A percentile compares a stretch with the other conserved stretches of the same genome.
Evolutionary conservation across 371 early-diverging fungal genomes (phyloP).

Genomic region (Gilbertella persicaria): DNA sequence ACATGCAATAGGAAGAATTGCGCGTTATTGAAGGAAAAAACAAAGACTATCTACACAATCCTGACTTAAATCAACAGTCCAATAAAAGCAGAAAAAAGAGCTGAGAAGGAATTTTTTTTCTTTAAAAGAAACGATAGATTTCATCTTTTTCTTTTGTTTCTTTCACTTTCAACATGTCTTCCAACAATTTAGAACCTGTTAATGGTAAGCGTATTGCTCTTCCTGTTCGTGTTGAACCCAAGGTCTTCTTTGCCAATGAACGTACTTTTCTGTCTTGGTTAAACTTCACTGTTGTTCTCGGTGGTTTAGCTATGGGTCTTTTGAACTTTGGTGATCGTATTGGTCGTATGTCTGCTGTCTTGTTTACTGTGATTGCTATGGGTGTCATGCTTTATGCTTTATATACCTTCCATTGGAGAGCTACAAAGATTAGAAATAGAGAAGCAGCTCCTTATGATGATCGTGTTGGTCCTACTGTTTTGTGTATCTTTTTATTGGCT

Average conservation of each 20-base stretch:
- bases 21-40: too few relatives aligned
- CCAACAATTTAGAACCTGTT: conserved; percentile 17
- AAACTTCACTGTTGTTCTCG: conserved; percentile 62
- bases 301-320: conserved; percentile 65
- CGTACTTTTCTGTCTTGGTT: conserved; percentile 86
- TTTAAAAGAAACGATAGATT: too few relatives aligned
- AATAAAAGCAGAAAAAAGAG: too few relatives aligned
- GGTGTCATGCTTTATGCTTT: conserved; percentile 79
- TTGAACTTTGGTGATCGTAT: conserved; percentile 69
- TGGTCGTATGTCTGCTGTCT: conserved; percentile 57
- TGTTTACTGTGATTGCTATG: conserved; percentile 69
- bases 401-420: conserved; percentile 87
- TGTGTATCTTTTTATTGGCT: conserved; percentile 73
- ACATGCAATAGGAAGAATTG: too few relatives aligned
- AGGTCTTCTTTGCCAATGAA: conserved; percentile 96
- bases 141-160: neutral
- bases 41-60: too few relatives aligned
- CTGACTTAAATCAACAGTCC: too few relatives aligned
- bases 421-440: conserved; percentile 59
- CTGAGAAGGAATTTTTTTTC: too few relatives aligned
- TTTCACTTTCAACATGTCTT: conserved; percentile 9
- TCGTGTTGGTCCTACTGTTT: conserved; percentile 69
- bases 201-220: conserved; percentile 59
- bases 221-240: conserved; percentile 88
- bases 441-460: conserved; percentile 61